phyloP scores from a whole-genome alignment of 2,329 filamentous ascomycete genomes.

The Botryosphaeria agaves region DNA sequence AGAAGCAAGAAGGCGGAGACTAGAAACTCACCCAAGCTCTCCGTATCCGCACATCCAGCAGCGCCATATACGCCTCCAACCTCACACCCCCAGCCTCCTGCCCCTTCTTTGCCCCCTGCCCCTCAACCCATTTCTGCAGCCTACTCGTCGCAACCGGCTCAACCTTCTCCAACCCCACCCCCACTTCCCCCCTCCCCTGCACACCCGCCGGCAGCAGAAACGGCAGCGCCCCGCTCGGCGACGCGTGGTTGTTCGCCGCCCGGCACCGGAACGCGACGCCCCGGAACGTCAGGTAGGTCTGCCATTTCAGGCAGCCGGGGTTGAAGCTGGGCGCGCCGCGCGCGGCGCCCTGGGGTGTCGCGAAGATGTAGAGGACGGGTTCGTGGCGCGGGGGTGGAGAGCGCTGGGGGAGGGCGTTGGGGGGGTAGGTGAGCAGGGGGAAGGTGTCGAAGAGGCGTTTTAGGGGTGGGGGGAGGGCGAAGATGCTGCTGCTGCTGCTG shows the following conservation, averaged over 20 bases:
- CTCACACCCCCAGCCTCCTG: conserved; percentile 16
- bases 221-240: conserved; percentile 71
- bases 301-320: conserved; percentile 88
- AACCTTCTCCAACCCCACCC: conserved; percentile 12
- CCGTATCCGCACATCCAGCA: conserved; percentile 62
- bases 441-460: conserved; percentile 73
- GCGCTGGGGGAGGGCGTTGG: conserved; percentile 56
- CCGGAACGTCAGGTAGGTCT: conserved; percentile 74
- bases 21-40: conserved; percentile 56
- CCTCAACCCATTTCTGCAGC: conserved; percentile 50
- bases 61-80: conserved; percentile 58
- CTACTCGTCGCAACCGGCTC: conserved; percentile 41
- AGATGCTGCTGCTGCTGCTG: conserved; percentile 10
- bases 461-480: conserved; percentile 54
- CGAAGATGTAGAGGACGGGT: conserved; percentile 62
- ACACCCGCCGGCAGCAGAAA: conserved; percentile 51
- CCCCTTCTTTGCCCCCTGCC: conserved; percentile 23
- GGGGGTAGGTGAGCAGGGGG: conserved; percentile 57
- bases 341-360: conserved; percentile 42
- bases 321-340: conserved; percentile 63
- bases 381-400: conserved; percentile 28
- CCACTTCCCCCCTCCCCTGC: neutral
- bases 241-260: conserved; percentile 82
- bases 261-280: conserved; percentile 48
- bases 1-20: conserved; percentile 1